phyloP scores from a whole-genome alignment of 1,139 yeast species.

The Protomyces macrosporus region DNA sequence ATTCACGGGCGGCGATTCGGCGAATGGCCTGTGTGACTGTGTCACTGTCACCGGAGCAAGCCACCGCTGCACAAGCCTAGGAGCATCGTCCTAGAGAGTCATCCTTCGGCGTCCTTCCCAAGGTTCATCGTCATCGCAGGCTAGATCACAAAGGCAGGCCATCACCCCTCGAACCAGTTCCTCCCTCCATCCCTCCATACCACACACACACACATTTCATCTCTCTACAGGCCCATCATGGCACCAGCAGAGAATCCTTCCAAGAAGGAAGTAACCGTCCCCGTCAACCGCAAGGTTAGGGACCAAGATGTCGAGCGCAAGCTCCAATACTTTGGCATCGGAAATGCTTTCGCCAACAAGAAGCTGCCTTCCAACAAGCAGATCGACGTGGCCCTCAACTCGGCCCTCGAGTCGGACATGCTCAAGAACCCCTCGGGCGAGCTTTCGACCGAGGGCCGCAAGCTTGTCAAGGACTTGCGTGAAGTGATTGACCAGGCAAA shows the following conservation, averaged over 20 bases:
- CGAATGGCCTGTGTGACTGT: too few relatives aligned
- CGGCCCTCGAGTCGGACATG: conserved; percentile 27
- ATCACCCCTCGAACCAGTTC: too few relatives aligned
- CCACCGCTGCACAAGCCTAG: too few relatives aligned
- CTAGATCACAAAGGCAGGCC: too few relatives aligned
- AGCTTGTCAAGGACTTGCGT: conserved; percentile 25
- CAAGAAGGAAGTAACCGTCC: conserved; percentile 27
- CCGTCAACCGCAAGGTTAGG: conserved; percentile 27
- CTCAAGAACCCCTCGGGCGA: conserved; percentile 23
- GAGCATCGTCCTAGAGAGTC: too few relatives aligned
- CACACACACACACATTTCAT: too few relatives aligned
- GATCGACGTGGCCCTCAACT: conserved; percentile 31
- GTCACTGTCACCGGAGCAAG: too few relatives aligned
- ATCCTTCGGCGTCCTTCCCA: too few relatives aligned
- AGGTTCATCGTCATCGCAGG: too few relatives aligned
- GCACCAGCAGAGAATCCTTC: conserved; percentile 14
- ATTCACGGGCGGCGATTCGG: too few relatives aligned
- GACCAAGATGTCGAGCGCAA: conserved; percentile 31
- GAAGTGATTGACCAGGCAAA: conserved; percentile 29
- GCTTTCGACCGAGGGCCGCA: conserved; percentile 31
- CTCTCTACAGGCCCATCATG: background rate
- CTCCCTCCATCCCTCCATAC: too few relatives aligned
- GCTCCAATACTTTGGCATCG: conserved; percentile 29
- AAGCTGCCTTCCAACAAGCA: conserved; percentile 33
- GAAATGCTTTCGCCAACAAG: conserved; percentile 30